Percentiles rank a stretch among this genome's conserved stretches.
phyloP scores from a whole-genome alignment of 768 basidiomycete species.

The Leccinum truebloodii region DNA sequence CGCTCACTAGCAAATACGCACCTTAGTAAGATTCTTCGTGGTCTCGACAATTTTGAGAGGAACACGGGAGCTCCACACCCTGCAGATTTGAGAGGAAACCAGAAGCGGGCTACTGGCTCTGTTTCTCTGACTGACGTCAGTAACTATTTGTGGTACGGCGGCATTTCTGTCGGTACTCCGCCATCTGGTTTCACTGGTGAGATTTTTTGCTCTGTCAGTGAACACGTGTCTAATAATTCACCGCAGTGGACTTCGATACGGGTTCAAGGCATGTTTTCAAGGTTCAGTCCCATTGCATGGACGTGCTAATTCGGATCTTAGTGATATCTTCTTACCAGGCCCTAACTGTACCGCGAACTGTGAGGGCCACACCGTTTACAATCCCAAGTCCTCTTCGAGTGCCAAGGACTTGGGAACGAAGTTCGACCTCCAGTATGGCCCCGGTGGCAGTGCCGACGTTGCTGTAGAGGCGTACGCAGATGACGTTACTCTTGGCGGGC shows the following conservation, averaged over 20 bases:
- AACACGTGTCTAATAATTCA: not conserved
- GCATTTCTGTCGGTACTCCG: constrained; percentile 10
- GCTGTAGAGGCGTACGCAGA: constrained; percentile 13
- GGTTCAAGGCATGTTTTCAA: constrained; percentile 12
- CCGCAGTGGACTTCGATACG: not conserved
- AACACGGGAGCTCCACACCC: constrained; percentile 5
- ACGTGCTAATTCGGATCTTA: not conserved
- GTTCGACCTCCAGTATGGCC: not conserved
- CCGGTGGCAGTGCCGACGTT: not conserved
- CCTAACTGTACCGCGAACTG: constrained; percentile 27
- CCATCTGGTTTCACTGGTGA: not conserved
- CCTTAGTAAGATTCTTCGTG: constrained; percentile 6
- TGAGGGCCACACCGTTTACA: constrained; percentile 32
- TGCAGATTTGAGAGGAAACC: not conserved
- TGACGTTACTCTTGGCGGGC: constrained; percentile 11
- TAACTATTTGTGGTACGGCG: constrained; percentile 10
- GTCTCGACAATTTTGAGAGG: constrained; percentile 2
- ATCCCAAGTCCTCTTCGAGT: constrained; percentile 22
- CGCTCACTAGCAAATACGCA: not conserved
- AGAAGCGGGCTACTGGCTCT: not conserved
- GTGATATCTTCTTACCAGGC: constrained; percentile 33
- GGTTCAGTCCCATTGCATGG: not conserved
- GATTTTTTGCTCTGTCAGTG: not conserved
- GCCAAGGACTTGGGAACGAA: not conserved
- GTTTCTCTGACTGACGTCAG: not conserved